A percentile compares a stretch with the other conserved stretches of the same genome.
phyloP scores from a whole-genome alignment of 2,329 filamentous ascomycete genomes.

The Sporothrix brasiliensis region DNA sequence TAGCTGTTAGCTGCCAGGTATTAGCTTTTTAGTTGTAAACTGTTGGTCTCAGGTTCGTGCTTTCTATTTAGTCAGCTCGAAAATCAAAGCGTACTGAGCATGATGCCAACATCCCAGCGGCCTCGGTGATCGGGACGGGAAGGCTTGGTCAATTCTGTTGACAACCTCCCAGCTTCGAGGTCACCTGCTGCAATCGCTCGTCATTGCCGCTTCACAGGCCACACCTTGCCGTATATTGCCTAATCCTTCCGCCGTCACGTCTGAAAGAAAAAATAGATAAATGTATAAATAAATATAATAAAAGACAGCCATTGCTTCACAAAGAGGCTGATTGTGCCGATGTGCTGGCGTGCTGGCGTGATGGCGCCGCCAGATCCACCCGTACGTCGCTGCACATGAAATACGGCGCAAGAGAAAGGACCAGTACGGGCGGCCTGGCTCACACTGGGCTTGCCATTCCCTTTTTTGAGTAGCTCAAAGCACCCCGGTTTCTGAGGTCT shows the following conservation, averaged over 20 bases:
- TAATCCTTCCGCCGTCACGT: conserved; percentile 22
- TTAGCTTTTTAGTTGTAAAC: background rate
- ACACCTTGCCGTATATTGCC: conserved; percentile 30
- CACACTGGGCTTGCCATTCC: background rate
- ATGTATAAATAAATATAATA: background rate
- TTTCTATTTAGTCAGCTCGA: conserved; percentile 2
- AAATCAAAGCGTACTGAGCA: background rate
- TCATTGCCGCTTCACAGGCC: conserved; percentile 24
- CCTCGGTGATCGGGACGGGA: conserved; percentile 22
- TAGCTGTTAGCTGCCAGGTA: background rate
- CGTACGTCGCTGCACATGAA: conserved; percentile 7
- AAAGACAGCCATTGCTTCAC: background rate
- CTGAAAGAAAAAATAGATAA: background rate
- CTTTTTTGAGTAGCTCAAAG: conserved; percentile 14
- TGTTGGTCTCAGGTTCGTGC: background rate
- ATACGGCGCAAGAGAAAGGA: conserved; percentile 20
- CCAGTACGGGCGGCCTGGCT: background rate
- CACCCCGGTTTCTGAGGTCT: conserved; percentile 18
- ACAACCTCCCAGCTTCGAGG: background rate
- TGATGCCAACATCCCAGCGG: background rate
- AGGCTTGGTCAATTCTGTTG: background rate
- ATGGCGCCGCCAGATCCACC: background rate
- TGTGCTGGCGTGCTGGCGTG: background rate
- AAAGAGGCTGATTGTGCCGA: background rate
- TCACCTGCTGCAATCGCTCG: background rate